Evolutionary conservation across 768 basidiomycete genomes (phyloP).

Genomic region (Termitomyces sp.): DNA sequence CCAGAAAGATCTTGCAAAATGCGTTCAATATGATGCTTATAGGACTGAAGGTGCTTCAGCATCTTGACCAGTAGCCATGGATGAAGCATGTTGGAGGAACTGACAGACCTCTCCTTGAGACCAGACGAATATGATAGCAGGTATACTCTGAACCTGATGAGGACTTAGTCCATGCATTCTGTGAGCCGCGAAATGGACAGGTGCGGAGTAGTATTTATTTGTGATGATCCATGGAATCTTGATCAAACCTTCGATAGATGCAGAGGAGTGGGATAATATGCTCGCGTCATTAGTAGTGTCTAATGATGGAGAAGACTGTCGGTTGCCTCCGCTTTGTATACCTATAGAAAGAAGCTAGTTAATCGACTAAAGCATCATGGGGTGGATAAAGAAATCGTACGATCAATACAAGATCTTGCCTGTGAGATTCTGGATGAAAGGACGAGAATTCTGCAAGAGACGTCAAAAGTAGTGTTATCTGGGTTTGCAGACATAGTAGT

Average conservation of each 20-base stretch:
- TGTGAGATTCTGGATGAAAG: constrained; percentile 20
- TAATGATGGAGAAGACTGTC: background rate
- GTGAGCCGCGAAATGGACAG: constrained; percentile 60
- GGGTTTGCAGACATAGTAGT: background rate
- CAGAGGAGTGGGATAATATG: constrained; percentile 5
- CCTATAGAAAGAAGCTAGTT: constrained; percentile 1
- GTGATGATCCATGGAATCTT: constrained; percentile 67
- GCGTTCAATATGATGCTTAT: constrained; percentile 46
- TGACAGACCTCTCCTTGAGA: constrained; percentile 53
- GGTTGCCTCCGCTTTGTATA: constrained; percentile 3
- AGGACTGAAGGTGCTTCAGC: constrained; percentile 38
- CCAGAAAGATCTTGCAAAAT: constrained; percentile 42
- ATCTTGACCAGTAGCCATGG: constrained; percentile 7
- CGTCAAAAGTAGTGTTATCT: constrained; percentile 7
- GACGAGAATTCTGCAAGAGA: constrained; percentile 27
- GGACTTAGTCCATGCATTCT: constrained; percentile 38
- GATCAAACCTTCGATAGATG: constrained; percentile 15
- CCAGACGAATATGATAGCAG: constrained; percentile 77
- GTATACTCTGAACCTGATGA: constrained; percentile 39
- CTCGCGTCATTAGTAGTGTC: background rate
- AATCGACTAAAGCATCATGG: background rate
- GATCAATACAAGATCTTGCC: constrained; percentile 19
- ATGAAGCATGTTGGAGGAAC: constrained; percentile 6
- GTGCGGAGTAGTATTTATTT: constrained; percentile 80
- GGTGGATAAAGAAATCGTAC: constrained; percentile 6